Base-by-base conservation (phyloP, 1,139 yeast genomes). In the Saccharomyces hybrid region DNA sequence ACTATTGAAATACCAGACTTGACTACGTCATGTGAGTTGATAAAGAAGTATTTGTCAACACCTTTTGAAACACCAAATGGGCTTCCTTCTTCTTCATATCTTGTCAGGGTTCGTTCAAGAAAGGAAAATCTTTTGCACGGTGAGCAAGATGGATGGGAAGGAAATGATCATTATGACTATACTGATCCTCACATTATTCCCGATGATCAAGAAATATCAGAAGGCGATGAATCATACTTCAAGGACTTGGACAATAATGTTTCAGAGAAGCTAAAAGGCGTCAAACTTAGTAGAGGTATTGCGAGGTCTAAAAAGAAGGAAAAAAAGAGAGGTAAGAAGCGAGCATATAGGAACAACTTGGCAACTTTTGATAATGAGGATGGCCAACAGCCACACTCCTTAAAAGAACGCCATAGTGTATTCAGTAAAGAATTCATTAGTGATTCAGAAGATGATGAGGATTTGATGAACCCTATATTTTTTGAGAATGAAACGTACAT, bases 401-500 rank as follows among this genome's bases (percentile, higher is more conserved):
- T 5, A 3, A 47, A 30, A 16, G 52, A 50, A 25, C 46, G 44
- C 14, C 42, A 46, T 13, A 25, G 49, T 5, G 56, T 64, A 13
- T 59, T 63, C 1, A 68, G 71, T 54, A 67, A 64, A 49, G 71
- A 66, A 50, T 64, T 61, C 48, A 68, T 69, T 31, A 60, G 64
- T 51, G 72, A 69, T 52, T 68, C 71, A 14, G 72, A 68, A 26
- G 67, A 63, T 30, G 63, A 63, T 8, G 67, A 64, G 20, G 61
- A 57, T 5, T 16, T 46, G 1, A 50, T 61, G 47, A 59, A 61
- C 46, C 61, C 70, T 5, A 56, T 63, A 2, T 69, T 69, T 50
- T 69, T 64, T 54, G 71, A 69, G 54, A 69, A 69, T 56, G 73
- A 69, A 54, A 63, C 62, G 63, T 68, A 61, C 49, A 56, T 68